A percentile compares a stretch with the other conserved stretches of the same genome.
These are phyloP conservation scores for Talaromyces albobiverticillius DNA, from an alignment of 2,329 filamentous ascomycete species.

Conservation along the genomic window DNA sequence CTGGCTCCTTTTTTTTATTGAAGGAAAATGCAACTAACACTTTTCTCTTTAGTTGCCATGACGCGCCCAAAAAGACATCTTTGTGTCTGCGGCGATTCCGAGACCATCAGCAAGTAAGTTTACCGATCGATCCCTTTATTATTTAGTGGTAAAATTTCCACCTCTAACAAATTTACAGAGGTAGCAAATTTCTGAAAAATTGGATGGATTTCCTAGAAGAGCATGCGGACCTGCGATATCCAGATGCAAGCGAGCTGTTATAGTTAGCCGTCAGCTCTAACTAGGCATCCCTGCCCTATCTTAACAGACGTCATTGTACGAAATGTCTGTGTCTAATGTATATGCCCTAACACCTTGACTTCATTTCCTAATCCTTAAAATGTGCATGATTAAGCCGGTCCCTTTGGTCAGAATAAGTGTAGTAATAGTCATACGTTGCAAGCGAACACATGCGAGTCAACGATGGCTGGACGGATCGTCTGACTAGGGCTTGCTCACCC, in stretches of 20 bases:
- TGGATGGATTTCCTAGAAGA: conserved; percentile 95
- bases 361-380: not conserved
- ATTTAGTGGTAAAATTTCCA: not conserved
- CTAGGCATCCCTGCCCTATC: not conserved
- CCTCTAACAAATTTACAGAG: conserved; percentile 51
- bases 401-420: not conserved
- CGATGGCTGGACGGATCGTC: not conserved
- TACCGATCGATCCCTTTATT: not conserved
- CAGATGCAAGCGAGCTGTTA: conserved; percentile 54
- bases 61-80: conserved; percentile 88
- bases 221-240: conserved; percentile 84
- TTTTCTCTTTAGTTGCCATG: conserved; percentile 73
- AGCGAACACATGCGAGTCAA: not conserved
- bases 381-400: not conserved
- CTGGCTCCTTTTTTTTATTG: too few species aligned
- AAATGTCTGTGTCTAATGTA: not conserved
- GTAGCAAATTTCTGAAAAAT: conserved; percentile 76
- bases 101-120: conserved; percentile 82
- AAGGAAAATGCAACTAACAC: not conserved
- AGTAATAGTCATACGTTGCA: not conserved
- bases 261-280: conserved; percentile 13
- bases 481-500: not conserved
- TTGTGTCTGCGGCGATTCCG: conserved; percentile 88
- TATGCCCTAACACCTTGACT: not conserved
- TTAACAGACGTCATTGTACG: not conserved